Percentiles rank a stretch among this genome's conserved stretches.
Conservation (phyloP, 2,329 filamentous ascomycete genomes). For the Orbilia oligospora region DNA sequence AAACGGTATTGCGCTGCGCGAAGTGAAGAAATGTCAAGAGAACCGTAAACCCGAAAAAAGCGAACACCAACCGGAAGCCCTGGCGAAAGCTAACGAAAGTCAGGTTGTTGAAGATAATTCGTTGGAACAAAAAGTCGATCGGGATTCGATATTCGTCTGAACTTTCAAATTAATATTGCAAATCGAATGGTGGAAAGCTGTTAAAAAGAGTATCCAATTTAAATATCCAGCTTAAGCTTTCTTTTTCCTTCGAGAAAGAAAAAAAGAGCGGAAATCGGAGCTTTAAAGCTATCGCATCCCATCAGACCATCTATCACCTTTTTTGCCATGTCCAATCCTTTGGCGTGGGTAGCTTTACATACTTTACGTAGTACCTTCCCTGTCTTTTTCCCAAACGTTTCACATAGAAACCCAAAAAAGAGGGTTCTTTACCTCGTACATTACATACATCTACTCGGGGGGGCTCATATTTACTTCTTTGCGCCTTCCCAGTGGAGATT, state of each 20-base stretch:
- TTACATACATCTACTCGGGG: conserved; percentile 24
- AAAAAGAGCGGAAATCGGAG: conserved; percentile 8
- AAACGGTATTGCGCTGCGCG: neutral
- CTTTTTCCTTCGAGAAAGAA: neutral
- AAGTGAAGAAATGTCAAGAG: neutral
- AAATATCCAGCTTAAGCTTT: conserved; percentile 9
- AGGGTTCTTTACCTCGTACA: conserved; percentile 19
- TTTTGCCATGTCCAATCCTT: conserved; percentile 37
- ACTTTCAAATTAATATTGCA: too few species aligned
- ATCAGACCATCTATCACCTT: conserved; percentile 39
- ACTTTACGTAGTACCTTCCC: conserved; percentile 31
- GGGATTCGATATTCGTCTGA: too few species aligned
- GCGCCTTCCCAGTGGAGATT: conserved; percentile 43
- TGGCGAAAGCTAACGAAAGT: neutral
- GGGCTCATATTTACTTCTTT: conserved; percentile 45
- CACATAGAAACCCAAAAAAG: conserved; percentile 38
- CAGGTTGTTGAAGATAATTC: neutral
- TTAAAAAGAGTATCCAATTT: neutral
- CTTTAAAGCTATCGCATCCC: conserved; percentile 26
- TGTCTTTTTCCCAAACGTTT: conserved; percentile 51
- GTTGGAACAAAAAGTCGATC: neutral
- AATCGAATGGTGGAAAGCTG: neutral
- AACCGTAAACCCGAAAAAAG: conserved; percentile 22
- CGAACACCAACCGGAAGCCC: conserved; percentile 25
- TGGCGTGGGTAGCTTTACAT: conserved; percentile 45